Base-by-base conservation (phyloP, 2,329 filamentous ascomycete species). In the Thermoascus crustaceus region DNA sequence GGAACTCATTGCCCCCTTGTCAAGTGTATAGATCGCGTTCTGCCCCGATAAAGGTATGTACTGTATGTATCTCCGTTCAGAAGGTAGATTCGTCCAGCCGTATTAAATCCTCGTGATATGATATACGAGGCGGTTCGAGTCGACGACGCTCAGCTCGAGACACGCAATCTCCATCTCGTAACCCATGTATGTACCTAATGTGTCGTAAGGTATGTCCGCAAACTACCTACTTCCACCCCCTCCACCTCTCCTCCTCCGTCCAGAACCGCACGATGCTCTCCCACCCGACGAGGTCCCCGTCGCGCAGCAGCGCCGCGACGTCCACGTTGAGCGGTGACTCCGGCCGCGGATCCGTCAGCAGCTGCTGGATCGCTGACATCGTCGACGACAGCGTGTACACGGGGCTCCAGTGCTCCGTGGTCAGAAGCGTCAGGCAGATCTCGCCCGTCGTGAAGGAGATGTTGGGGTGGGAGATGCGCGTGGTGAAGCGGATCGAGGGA, bases 361-460 rank as follows among this genome's bases (percentile, higher is more conserved):
- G 48, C 50, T 66, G 61, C 36, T 70, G 66, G 17, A 71, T 60
- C 4, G 67, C 66, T 6, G 60, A 60, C 34, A 70, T 49, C 2
- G 63, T 67, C n/a, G 52, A 54, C 9, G 56, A 60, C 4, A 96
- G 73, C 25, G 81, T 88, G 61, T 94, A 91, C 11, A 85, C 79
- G 1, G 88, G 85, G 40, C 84, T 82, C 89, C 89, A 96, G 11
- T 80, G 73, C 54, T 68, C 63, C 0, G 66, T 69, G 41, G 75
- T 78, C 33, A 98, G 71, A 43, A 96, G 72, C 55, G 95, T 91
- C 18, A 96, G 76, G 60, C 91, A 98, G 55, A 98, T 91, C 63
- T 95, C 88, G 48, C 91, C 91, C 2, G 78, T 87, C 24, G 69
- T 66, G 56, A 77, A 78, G 42, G 73, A 67, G 30, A 82, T 78